phyloP scores from a whole-genome alignment of 2,329 filamentous ascomycete species.

The Botrytis fragariae region DNA sequence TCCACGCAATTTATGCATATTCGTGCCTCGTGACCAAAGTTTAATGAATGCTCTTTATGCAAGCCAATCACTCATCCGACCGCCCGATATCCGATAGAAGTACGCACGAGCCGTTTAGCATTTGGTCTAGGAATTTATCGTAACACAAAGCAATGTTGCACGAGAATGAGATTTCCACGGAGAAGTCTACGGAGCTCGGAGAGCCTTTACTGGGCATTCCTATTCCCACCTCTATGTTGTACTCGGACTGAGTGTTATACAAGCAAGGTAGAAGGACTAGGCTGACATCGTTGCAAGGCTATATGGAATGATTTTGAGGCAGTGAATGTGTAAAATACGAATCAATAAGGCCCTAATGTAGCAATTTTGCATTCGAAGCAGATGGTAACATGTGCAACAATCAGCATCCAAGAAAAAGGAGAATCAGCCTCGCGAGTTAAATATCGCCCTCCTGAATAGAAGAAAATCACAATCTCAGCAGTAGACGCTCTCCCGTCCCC shows the following conservation, averaged over 20 bases:
- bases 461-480: not conserved
- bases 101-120: not conserved
- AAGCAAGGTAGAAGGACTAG: not conserved
- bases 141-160: not conserved
- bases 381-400: not conserved
- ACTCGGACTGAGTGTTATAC: not conserved
- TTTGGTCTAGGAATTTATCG: not conserved
- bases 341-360: constrained; percentile 5
- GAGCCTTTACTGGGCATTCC: not conserved
- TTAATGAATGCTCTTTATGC: not conserved
- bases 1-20: not conserved
- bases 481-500: not conserved
- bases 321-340: constrained; percentile 5
- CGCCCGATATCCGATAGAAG: not conserved
- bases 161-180: constrained; percentile 1
- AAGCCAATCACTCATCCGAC: not conserved
- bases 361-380: constrained; percentile 8
- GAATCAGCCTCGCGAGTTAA: not conserved
- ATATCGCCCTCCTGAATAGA: not conserved
- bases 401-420: constrained; percentile 5
- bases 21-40: not conserved
- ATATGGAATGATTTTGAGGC: not conserved
- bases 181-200: not conserved
- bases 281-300: not conserved
- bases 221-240: not conserved